phyloP scores from a whole-genome alignment of 106 monocot genomes.

The Triglochin maritima region DNA sequence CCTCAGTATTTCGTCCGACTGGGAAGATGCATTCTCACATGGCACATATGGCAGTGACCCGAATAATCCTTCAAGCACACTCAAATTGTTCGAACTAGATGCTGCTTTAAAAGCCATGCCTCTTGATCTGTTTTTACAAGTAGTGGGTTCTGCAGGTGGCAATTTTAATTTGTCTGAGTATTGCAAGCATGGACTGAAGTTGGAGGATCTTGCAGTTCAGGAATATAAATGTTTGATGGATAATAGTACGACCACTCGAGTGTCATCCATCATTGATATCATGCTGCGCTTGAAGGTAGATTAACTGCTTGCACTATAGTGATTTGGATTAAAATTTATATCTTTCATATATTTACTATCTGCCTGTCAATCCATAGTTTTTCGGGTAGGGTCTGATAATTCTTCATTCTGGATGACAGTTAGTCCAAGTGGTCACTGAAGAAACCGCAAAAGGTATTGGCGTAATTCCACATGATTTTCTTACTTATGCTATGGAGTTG shows the following conservation, averaged over 20 bases:
- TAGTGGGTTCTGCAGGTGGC: slow-evolving; percentile 50
- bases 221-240: slow-evolving; percentile 54
- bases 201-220: slow-evolving; percentile 50
- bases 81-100: slow-evolving; percentile 43
- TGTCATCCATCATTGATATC: slow-evolving; percentile 55
- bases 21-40: slow-evolving; percentile 22
- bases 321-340: too few relatives aligned
- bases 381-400: too few relatives aligned
- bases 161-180: slow-evolving; percentile 47
- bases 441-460: slow-evolving; percentile 16
- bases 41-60: slow-evolving; percentile 12
- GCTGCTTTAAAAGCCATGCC: slow-evolving; percentile 65
- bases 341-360: too few relatives aligned
- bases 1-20: slow-evolving; percentile 33
- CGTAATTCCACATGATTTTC: slow-evolving; percentile 17
- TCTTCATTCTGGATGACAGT: slow-evolving; percentile 22
- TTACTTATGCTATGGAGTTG: slow-evolving; percentile 69
- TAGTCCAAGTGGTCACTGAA: slow-evolving; percentile 51
- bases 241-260: slow-evolving; percentile 38
- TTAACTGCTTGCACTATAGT: too few relatives aligned
- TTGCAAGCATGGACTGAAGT: slow-evolving; percentile 45
- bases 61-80: slow-evolving; percentile 20
- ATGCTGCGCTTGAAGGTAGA: slow-evolving; percentile 63
- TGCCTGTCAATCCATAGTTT: too few relatives aligned
- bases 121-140: slow-evolving; percentile 78